Conservation (phyloP, 257 asterid genomes). For the Solanum commersonii region DNA sequence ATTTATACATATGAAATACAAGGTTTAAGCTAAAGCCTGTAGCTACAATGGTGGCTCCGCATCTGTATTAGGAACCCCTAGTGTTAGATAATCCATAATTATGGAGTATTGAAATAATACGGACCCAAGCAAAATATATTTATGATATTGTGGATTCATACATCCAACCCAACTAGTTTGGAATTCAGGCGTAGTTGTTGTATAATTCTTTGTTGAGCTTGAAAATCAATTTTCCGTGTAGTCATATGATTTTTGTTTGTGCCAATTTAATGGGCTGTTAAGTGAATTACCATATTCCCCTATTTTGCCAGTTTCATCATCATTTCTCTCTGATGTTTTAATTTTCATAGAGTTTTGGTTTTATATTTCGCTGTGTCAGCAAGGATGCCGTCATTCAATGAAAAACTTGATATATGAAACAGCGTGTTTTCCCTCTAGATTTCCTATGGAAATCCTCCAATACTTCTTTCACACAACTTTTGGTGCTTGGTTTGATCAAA, state of each 20-base stretch:
- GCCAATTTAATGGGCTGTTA: not conserved
- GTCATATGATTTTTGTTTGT: not conserved
- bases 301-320: not conserved
- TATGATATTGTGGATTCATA: not conserved
- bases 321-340: not conserved
- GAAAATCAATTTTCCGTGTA: not conserved
- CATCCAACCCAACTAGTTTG: not conserved
- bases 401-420: not conserved
- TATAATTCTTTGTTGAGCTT: not conserved
- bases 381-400: not conserved
- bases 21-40: not conserved
- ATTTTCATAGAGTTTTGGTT: not conserved
- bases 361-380: not conserved
- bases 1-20: not conserved
- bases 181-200: not conserved
- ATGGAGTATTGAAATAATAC: not conserved
- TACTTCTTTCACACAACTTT: not conserved
- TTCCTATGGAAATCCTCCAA: not conserved
- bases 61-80: not conserved
- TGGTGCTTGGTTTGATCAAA: not conserved
- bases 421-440: not conserved
- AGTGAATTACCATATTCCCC: not conserved
- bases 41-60: not conserved
- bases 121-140: not conserved
- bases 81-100: not conserved